These are phyloP conservation scores for Paramecium primaurelia DNA, from an alignment of 73 alveolate genomes.

Conservation along the genomic window DNA sequence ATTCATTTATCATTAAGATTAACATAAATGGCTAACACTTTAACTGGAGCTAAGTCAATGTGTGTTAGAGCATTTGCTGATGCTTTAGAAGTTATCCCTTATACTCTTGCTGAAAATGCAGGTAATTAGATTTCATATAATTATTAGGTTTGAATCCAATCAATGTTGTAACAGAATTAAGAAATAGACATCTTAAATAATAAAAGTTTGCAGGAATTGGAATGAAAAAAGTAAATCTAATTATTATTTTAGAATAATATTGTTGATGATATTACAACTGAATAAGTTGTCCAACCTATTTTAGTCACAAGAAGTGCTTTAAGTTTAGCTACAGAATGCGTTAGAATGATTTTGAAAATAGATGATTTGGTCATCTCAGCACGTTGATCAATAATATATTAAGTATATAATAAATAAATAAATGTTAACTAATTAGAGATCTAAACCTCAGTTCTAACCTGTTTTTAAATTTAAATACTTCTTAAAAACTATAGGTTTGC, in stretches of 20 bases:
- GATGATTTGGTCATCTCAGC: constrained; percentile 94
- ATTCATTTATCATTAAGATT: constrained; percentile 95
- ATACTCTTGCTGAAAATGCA: constrained; percentile 99
- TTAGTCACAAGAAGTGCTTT: constrained; percentile 97
- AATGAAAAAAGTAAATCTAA: constrained; percentile 77
- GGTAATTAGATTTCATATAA: neutral
- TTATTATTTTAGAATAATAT: constrained; percentile 65
- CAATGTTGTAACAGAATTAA: constrained; percentile 94
- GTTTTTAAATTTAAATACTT: neutral
- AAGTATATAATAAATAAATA: neutral
- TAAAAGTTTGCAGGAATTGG: constrained; percentile 93
- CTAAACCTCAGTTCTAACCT: neutral
- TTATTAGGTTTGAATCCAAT: constrained; percentile 95
- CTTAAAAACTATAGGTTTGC: neutral
- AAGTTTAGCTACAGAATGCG: constrained; percentile 98
- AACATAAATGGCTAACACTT: constrained; percentile 73
- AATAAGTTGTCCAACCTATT: constrained; percentile 98
- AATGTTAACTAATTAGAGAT: neutral
- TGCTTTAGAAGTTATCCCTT: constrained; percentile 97
- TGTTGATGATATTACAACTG: constrained; percentile 93
- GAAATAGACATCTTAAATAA: constrained; percentile 95
- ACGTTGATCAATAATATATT: neutral
- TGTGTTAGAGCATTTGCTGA: constrained; percentile 91
- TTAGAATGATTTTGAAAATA: constrained; percentile 98
- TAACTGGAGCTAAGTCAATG: constrained; percentile 67